Conservation (phyloP, 306 rosid genomes). For the Comarum palustre region DNA sequence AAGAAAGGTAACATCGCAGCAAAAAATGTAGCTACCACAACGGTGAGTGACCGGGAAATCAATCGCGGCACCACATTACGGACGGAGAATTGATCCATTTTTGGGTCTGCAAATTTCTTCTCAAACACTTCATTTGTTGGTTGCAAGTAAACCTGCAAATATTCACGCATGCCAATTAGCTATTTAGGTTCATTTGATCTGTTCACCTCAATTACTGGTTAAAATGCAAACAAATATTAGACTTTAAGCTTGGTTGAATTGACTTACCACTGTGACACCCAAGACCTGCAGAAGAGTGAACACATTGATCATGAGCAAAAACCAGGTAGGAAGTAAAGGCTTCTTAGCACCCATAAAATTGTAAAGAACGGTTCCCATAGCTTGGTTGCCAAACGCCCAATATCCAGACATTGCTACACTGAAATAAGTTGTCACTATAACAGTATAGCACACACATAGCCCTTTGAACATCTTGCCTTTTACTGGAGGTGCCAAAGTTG, state of each 20-base stretch:
- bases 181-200: not conserved
- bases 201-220: not conserved
- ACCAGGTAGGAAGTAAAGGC: conserved; percentile 61
- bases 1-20: conserved; percentile 91
- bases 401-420: conserved; percentile 70
- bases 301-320: conserved; percentile 60
- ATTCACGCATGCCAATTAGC: not conserved
- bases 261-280: conserved; percentile 60
- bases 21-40: conserved; percentile 48
- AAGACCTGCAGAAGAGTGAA: conserved; percentile 59
- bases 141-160: conserved; percentile 63
- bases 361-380: conserved; percentile 43
- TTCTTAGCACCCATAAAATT: conserved; percentile 42
- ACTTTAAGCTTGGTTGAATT: too few relatives aligned
- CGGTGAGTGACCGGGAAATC: conserved; percentile 54
- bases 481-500: conserved; percentile 75
- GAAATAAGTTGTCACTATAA: conserved; percentile 47
- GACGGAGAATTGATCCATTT: conserved; percentile 47
- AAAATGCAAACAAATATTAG: not conserved
- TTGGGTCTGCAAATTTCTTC: conserved; percentile 56
- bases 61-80: conserved; percentile 65
- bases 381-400: conserved; percentile 78
- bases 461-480: conserved; percentile 85
- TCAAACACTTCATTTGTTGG: conserved; percentile 78
- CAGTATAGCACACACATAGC: conserved; percentile 59